These are phyloP conservation scores for Microbotryum scabiosae DNA, from an alignment of 1,284 basidiomycete genomes.

Conservation along the genomic window DNA sequence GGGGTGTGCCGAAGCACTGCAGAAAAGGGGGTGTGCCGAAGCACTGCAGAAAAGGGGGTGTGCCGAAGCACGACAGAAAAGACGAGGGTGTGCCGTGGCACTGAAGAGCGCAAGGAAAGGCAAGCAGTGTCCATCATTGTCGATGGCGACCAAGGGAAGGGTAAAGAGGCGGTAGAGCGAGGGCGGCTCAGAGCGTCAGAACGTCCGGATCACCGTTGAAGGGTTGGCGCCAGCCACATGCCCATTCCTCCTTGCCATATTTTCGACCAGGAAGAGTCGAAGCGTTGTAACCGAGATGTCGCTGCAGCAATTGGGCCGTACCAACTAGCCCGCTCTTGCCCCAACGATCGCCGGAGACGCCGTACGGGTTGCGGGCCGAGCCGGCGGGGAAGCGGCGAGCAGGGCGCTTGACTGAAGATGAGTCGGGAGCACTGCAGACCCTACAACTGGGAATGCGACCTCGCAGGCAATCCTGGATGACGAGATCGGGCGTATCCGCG, in stretches of 20 bases:
- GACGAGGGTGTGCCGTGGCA: no score
- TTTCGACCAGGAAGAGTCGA: conserved; percentile 20
- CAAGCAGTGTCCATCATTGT: no score
- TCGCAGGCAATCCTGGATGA: conserved; percentile 24
- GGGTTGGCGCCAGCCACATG: conserved; percentile 26
- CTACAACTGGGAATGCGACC: conserved; percentile 10
- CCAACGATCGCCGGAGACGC: conserved; percentile 6
- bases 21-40: no score
- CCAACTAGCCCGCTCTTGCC: conserved; percentile 23
- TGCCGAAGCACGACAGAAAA: no score
- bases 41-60: no score
- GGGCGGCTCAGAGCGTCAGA: conserved; percentile 11
- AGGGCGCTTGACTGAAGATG: neutral
- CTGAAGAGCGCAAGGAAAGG: no score
- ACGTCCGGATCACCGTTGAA: conserved; percentile 28
- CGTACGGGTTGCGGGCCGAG: conserved; percentile 3
- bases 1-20: no score
- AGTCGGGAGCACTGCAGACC: conserved; percentile 10
- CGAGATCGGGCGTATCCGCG: conserved; percentile 25
- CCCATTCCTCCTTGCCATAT: conserved; percentile 29
- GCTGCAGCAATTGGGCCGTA: conserved; percentile 17
- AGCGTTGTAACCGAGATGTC: conserved; percentile 22
- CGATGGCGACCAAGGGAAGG: no score
- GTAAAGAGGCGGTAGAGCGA: no score
- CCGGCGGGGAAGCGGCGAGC: neutral